Conservation (phyloP, 805 yeast species). For the Wilhelminamyces savonicus region DNA sequence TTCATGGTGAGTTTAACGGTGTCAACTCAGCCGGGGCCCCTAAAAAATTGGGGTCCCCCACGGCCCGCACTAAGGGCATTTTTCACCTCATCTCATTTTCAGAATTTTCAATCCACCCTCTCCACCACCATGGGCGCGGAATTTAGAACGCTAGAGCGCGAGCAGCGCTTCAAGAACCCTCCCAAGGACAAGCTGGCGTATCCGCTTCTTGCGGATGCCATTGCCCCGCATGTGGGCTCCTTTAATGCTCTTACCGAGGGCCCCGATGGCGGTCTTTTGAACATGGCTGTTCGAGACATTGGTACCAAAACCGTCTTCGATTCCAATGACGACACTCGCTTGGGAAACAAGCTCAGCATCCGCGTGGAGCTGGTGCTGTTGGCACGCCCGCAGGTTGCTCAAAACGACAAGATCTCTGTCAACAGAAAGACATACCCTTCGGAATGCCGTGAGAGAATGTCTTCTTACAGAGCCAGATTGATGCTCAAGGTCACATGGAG, state of each 20-base stretch:
- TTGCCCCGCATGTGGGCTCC: conserved; percentile 91
- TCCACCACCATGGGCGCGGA: conserved; percentile 50
- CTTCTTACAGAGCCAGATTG: conserved; percentile 73
- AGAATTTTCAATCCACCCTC: too few relatives aligned
- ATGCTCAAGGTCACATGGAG: conserved; percentile 77
- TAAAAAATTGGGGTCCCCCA: too few relatives aligned
- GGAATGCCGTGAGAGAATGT: conserved; percentile 80
- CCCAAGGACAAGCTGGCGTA: conserved; percentile 80
- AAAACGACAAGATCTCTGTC: conserved; percentile 64
- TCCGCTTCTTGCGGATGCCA: conserved; percentile 83
- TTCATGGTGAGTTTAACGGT: too few relatives aligned
- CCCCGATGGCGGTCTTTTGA: conserved; percentile 75
- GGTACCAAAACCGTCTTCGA: conserved; percentile 85
- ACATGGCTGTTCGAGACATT: conserved; percentile 81
- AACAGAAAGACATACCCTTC: conserved; percentile 79
- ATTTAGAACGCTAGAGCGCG: conserved; percentile 83
- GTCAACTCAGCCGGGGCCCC: too few relatives aligned
- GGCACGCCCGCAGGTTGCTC: conserved; percentile 73
- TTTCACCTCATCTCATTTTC: too few relatives aligned
- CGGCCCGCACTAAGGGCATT: too few relatives aligned
- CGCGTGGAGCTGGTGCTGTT: conserved; percentile 88
- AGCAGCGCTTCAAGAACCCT: conserved; percentile 77
- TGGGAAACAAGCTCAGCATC: conserved; percentile 80
- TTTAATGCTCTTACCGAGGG: conserved; percentile 94
- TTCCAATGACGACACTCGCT: conserved; percentile 55